These are phyloP conservation scores for Aspergillus brunneoviolaceus DNA, from an alignment of 2,329 filamentous ascomycete genomes.

Conservation along the genomic window DNA sequence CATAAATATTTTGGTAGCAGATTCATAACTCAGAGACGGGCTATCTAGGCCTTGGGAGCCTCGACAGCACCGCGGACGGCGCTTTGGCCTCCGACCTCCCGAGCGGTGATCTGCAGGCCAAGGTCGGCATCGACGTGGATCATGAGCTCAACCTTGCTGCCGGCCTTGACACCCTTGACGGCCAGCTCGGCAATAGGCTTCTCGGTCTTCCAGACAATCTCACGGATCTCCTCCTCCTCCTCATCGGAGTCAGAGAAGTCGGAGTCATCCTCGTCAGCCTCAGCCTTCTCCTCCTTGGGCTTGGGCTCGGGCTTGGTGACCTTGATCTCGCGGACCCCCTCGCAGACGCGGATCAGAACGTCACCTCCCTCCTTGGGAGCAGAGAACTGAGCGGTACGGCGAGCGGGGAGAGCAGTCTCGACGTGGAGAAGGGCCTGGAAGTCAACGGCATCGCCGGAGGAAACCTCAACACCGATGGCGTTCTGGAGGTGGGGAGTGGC, in stretches of 20 bases:
- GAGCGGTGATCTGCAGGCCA: slow-evolving; percentile 72
- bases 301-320: slow-evolving; percentile 84
- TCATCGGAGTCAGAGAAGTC: slow-evolving; percentile 62
- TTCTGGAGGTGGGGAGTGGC: slow-evolving; percentile 87
- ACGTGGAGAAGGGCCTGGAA: slow-evolving; percentile 80
- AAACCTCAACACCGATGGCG: slow-evolving; percentile 80
- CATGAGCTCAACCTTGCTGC: slow-evolving; percentile 87
- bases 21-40: slow-evolving; percentile 17
- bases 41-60: slow-evolving; percentile 30
- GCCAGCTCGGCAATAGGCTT: slow-evolving; percentile 80
- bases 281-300: slow-evolving; percentile 60
- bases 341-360: slow-evolving; percentile 81
- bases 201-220: slow-evolving; percentile 90
- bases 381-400: slow-evolving; percentile 75
- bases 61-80: slow-evolving; percentile 68
- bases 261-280: slow-evolving; percentile 59
- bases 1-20: slow-evolving; percentile 8
- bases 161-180: slow-evolving; percentile 80
- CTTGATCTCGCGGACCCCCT: slow-evolving; percentile 89
- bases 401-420: slow-evolving; percentile 86
- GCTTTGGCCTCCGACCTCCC: slow-evolving; percentile 84
- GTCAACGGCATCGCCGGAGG: slow-evolving; percentile 60
- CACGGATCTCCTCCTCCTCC: slow-evolving; percentile 80
- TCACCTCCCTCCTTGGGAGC: slow-evolving; percentile 80
- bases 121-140: slow-evolving; percentile 83